Evolutionary conservation across 2,329 filamentous ascomycete species (phyloP), one percentile per base, ranked within the genome.

Genomic region (Xylaria sp.): DNA sequence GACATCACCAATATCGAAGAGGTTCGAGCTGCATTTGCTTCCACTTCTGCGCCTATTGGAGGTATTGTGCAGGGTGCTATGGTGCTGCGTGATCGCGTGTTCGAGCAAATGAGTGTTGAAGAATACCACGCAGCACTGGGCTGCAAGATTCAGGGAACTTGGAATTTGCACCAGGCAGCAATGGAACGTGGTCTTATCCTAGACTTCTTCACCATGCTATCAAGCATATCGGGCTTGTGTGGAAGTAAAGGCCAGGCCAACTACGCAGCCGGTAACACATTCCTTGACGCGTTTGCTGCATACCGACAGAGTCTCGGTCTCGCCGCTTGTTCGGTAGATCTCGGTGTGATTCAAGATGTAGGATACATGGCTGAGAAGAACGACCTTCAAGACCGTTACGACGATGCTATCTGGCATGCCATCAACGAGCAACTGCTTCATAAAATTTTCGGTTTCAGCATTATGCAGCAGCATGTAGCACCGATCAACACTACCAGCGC

Each of bases 261-360:
- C 64, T 84, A 85, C 63, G 75, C 78, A 1, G 80, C 82, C 0
- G 82, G 75, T 10, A 84, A 83, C 66, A 70, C 77, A 3, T 84
- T 81, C 75, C 74, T 82, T 27, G 80, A 83, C 59, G 77, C 79
- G 1, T 79, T 84, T 44, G 79, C 79, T 5, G 68, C 69, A 10
- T 82, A 80, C 68, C 79, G 82, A 2, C 73, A 72, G 1, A 47
- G 40, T 0, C 74, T 72, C 0, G 80, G 81, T 3, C 75, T 82
- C 0, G 69, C 75, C 0, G 83, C 80, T 12, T 71, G 76, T 10
- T 70, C 75, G 0, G 73, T 85, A 4, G 76, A 85, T 62, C 75
- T 85, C 3, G 82, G 82, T 0, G 70, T 75, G 1, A 77, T 85
- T 25, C 69, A 75, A 2, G 78, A 77, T 48, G 74, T 78, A 9